Base-by-base conservation (phyloP, 768 basidiomycete species). In the Phanerochaete sordida region DNA sequence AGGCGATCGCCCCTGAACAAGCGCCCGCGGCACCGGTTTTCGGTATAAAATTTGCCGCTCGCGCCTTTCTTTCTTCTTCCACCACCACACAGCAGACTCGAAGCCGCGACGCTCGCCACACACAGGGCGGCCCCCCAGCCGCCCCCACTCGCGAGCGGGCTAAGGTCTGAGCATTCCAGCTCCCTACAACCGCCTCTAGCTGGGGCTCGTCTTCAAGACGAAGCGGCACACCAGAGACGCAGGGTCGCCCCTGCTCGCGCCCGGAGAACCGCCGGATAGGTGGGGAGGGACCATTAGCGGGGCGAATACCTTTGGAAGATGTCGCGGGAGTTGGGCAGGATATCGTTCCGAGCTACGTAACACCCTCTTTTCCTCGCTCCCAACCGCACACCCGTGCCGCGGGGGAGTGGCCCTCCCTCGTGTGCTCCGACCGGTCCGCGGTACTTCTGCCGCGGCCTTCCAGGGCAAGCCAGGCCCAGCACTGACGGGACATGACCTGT, bases 101-200 rank as follows among this genome's bases (percentile, higher is more conserved):
- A 58, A 58, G 57, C 57, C 61, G 57, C 57, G 57, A 58, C 39
- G 58, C 61, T 62, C 57, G 61, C 26, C 33, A 23, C 61, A 24
- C 50, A 62, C 61, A 62, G 61, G 52, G 51, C 37, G 61, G 39
- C 39, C 50, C 53, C 35, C 21, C 33, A 35, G 50, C 55, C 61
- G 52, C 56, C 37, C 52, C 28, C 31, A 16, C 28, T 56, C 26
- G 57, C 61, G 61, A 62, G 61, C 58, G 57, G 61, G 61, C 57
- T 59, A 59, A 62, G 61, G 61, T 59, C 57, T 58, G 57, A 62
- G 57, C 43, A 62, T 59, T 56, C 52, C 8, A 58, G 16, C 46
- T 49, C 53, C 57, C 57, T 33, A 52, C 47, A 30, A 62, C 51
- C 43, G 28, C 44, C 57, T 52, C 56, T 44, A 47, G 52, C 24